Evolutionary conservation across 2,329 filamentous ascomycete species (phyloP).

Genomic region (Dactylellina cionopaga): DNA sequence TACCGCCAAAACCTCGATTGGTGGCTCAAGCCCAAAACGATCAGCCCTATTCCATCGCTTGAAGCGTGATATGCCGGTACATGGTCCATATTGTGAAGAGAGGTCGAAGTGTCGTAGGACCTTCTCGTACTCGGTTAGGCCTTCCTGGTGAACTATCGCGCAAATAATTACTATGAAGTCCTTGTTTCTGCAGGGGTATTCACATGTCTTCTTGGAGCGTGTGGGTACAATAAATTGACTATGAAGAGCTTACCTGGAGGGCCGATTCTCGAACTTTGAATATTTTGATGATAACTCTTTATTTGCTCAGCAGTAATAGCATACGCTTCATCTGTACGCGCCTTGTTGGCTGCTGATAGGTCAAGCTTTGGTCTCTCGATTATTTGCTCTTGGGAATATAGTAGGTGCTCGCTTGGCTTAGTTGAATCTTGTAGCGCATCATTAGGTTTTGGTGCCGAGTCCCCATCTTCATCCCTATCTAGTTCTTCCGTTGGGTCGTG

Average conservation of each 20-base stretch:
- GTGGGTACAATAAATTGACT: not conserved
- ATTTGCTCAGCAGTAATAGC: slow-evolving; percentile 75
- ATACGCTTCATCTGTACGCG: slow-evolving; percentile 69
- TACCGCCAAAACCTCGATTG: slow-evolving; percentile 88
- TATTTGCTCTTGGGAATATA: slow-evolving; percentile 26
- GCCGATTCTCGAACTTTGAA: slow-evolving; percentile 75
- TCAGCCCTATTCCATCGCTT: slow-evolving; percentile 91
- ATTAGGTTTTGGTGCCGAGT: too few species aligned
- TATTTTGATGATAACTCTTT: slow-evolving; percentile 77
- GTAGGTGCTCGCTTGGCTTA: not conserved
- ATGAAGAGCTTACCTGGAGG: slow-evolving; percentile 63
- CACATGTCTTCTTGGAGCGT: not conserved
- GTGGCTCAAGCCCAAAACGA: slow-evolving; percentile 82
- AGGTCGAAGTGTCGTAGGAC: slow-evolving; percentile 92
- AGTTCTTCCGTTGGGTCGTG: slow-evolving; percentile 51
- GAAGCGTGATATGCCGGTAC: slow-evolving; percentile 81
- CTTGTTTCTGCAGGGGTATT: too few species aligned
- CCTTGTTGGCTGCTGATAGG: not conserved
- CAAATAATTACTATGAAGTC: not conserved
- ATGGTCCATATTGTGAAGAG: slow-evolving; percentile 89
- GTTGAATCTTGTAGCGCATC: slow-evolving; percentile 52
- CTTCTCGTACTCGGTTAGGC: slow-evolving; percentile 79
- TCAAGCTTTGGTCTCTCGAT: slow-evolving; percentile 22
- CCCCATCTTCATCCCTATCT: slow-evolving; percentile 59
- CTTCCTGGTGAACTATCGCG: slow-evolving; percentile 76